Evolutionary conservation across 192 early-diverging fungal genomes (phyloP), one percentile per base, ranked within the genome.

Genomic region (Podila minutissima): DNA sequence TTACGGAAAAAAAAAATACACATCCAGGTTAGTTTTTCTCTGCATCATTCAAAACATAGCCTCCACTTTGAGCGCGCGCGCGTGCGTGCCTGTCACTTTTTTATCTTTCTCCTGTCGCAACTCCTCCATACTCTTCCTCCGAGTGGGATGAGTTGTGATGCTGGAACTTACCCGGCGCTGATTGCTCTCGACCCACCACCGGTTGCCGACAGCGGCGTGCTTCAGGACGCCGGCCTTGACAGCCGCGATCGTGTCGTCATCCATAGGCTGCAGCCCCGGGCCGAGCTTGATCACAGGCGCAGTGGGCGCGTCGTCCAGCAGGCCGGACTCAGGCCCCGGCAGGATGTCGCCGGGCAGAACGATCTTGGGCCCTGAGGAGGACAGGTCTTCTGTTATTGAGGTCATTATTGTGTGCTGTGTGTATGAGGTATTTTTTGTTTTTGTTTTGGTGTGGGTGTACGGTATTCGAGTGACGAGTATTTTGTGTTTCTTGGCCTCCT

Each of bases 181-280:
- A 76, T 93, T 92, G 70, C 88, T 88, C 24, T 92, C 94, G 32
- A 98, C 86, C 94, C 94, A 97, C 86, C 87, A 93, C 73, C 85
- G 85, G 62, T 91, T 90, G 8, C 83, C 89, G 20, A 74, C 75
- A 9, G 72, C 74, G 55, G 69, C 73, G 74, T 88, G 86, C 68
- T 88, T 84, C 20, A 97, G 76, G 0, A 94, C 81, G 15, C 97
- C 97, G 28, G 94, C 91, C 69, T 94, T 92, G 26, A 90, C 85
- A 0, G 94, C 92, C 10, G 84, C 77, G 31, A 93, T 86, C 4
- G 83, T 75, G 28, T 93, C 93, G 24, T 86, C 83, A 24, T 86
- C 82, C 76, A 91, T 88, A 38, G 92, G 93, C 31, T 79, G 70
- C 20, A 97, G 83, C 11, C 96, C 97, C 4, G 97, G 97, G 0